These are phyloP conservation scores for Aphelidium insulamus DNA, from an alignment of 371 early-diverging fungal species.

Conservation along the genomic window DNA sequence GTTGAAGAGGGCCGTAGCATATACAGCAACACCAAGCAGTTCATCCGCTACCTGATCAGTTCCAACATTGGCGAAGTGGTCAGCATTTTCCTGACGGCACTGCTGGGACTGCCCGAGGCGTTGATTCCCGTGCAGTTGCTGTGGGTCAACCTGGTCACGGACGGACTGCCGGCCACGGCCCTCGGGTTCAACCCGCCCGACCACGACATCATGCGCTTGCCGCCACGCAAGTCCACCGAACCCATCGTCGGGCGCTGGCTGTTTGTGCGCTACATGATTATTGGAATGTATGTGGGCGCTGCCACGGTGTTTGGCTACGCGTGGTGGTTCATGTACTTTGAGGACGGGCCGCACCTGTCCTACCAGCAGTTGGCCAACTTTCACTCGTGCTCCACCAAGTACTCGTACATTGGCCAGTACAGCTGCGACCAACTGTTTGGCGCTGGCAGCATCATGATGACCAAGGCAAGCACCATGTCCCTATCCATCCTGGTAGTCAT, in stretches of 20 bases:
- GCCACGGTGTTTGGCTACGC: constrained; percentile 91
- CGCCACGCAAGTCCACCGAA: constrained; percentile 65
- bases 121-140: constrained; percentile 90
- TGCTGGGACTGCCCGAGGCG: constrained; percentile 86
- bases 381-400: constrained; percentile 57
- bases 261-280: constrained; percentile 75
- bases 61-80: constrained; percentile 78
- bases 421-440: constrained; percentile 47
- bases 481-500: constrained; percentile 83
- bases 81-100: constrained; percentile 70
- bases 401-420: constrained; percentile 85
- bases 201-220: constrained; percentile 73
- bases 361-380: constrained; percentile 74
- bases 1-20: constrained; percentile 92
- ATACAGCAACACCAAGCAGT: constrained; percentile 93
- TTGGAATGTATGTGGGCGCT: constrained; percentile 77
- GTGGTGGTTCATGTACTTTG: constrained; percentile 92
- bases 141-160: constrained; percentile 96
- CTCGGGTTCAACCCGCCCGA: constrained; percentile 93
- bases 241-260: constrained; percentile 80
- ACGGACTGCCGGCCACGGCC: constrained; percentile 90
- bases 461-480: constrained; percentile 82
- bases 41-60: constrained; percentile 72
- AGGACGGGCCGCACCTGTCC: constrained; percentile 58
- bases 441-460: constrained; percentile 28